Percentiles rank a stretch among this genome's conserved stretches.
phyloP scores from a whole-genome alignment of 192 early-diverging fungal genomes.

The Glomus cerebriforme region DNA sequence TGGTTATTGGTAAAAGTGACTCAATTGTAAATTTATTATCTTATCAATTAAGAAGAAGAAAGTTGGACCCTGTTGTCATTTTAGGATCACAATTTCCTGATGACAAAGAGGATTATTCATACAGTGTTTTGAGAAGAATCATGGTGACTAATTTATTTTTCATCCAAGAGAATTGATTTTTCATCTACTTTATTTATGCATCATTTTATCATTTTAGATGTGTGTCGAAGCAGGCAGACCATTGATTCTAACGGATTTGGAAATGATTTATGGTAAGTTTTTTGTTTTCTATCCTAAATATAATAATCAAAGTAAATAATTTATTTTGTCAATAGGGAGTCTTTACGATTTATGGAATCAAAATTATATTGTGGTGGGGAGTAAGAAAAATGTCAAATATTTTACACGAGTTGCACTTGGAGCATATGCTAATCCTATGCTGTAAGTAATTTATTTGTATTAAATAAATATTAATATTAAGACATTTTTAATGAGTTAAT shows the following conservation, averaged over 20 bases:
- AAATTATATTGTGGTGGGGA: slow-evolving; percentile 26
- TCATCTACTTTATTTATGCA: background rate
- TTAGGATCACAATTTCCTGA: slow-evolving; percentile 31
- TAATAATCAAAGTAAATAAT: background rate
- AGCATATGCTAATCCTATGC: slow-evolving; percentile 32
- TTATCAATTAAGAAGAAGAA: background rate
- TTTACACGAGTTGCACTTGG: slow-evolving; percentile 25
- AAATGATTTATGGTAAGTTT: slow-evolving; percentile 22
- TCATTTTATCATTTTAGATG: slow-evolving; percentile 7
- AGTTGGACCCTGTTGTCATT: slow-evolving; percentile 20
- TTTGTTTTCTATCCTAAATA: background rate
- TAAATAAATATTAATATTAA: background rate
- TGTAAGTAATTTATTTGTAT: background rate
- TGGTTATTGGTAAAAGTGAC: slow-evolving; percentile 32
- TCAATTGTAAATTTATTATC: slow-evolving; percentile 12
- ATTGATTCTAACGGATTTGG: slow-evolving; percentile 29
- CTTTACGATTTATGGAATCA: slow-evolving; percentile 35
- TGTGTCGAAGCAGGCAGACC: slow-evolving; percentile 31
- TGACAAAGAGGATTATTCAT: slow-evolving; percentile 7
- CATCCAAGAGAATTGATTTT: background rate
- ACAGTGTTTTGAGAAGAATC: slow-evolving; percentile 25
- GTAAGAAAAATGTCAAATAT: slow-evolving; percentile 7
- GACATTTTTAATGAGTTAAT: background rate
- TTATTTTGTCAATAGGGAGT: background rate
- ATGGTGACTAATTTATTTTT: slow-evolving; percentile 3